Evolutionary conservation across 768 basidiomycete genomes (phyloP).

Genomic region (Cytidiella melzeri): DNA sequence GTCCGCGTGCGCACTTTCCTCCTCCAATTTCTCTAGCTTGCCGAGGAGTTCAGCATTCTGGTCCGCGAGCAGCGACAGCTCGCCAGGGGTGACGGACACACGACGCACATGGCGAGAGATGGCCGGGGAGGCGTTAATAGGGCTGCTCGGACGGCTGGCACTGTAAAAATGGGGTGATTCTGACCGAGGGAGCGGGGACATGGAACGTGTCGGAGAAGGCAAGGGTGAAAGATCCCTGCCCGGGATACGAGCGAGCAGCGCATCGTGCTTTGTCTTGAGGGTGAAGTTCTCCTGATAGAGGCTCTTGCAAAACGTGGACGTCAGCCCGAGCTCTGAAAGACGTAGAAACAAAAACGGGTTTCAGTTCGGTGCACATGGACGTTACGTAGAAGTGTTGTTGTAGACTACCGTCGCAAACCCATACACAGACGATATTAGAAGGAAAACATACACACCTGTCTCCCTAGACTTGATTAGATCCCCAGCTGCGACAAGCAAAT

Average conservation of each 20-base stretch:
- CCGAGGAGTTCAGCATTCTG: slow-evolving; percentile 78
- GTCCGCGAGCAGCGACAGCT: slow-evolving; percentile 67
- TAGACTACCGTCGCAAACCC: too few relatives aligned
- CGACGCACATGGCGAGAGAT: slow-evolving; percentile 26
- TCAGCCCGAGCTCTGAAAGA: slow-evolving; percentile 53
- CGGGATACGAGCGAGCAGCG: slow-evolving; percentile 57
- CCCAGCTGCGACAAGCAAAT: slow-evolving; percentile 66
- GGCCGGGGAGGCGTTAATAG: slow-evolving; percentile 5
- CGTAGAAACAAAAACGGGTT: neutral
- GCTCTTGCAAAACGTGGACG: slow-evolving; percentile 62
- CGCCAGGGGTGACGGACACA: slow-evolving; percentile 60
- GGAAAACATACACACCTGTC: slow-evolving; percentile 45
- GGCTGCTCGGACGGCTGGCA: slow-evolving; percentile 9
- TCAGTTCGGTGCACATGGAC: neutral
- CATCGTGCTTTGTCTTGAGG: slow-evolving; percentile 67
- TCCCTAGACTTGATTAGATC: slow-evolving; percentile 72
- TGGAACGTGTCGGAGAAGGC: slow-evolving; percentile 18
- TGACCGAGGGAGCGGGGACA: slow-evolving; percentile 7
- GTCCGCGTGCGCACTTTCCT: slow-evolving; percentile 62
- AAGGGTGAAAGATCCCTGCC: slow-evolving; percentile 16
- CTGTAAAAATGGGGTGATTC: slow-evolving; percentile 12
- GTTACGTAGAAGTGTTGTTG: too few relatives aligned
- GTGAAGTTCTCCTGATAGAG: slow-evolving; percentile 64
- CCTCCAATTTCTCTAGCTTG: slow-evolving; percentile 71
- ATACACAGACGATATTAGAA: too few relatives aligned